Percentiles rank a stretch among this genome's conserved stretches.
Conservation (phyloP, 345 rosid species). For the Passiflora organensis region DNA sequence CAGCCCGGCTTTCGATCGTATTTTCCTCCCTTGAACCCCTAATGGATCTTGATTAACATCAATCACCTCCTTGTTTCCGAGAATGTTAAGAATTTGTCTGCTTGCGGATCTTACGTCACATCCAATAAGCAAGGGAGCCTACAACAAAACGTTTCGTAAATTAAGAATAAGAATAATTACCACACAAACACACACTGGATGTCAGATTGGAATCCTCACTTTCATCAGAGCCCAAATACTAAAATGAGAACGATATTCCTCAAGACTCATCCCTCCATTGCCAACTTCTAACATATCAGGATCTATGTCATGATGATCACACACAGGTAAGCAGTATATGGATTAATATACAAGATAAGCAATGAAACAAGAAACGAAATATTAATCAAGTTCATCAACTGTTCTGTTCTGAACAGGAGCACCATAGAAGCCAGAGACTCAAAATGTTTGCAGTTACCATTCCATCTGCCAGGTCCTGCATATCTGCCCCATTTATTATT, state of each 20-base stretch:
- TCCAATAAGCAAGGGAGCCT: slow-evolving; percentile 28
- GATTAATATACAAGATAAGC: neutral
- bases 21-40: slow-evolving; percentile 25
- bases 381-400: neutral
- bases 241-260: slow-evolving; percentile 27
- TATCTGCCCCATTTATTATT: slow-evolving; percentile 23
- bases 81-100: slow-evolving; percentile 9
- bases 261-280: slow-evolving; percentile 23
- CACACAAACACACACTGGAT: neutral
- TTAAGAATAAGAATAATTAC: neutral
- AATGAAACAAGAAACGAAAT: neutral
- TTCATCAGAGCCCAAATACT: slow-evolving; percentile 28
- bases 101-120: slow-evolving; percentile 17
- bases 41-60: slow-evolving; percentile 22
- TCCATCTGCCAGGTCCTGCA: slow-evolving; percentile 26
- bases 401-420: neutral
- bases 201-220: slow-evolving; percentile 3
- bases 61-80: slow-evolving; percentile 21
- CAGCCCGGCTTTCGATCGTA: slow-evolving; percentile 12
- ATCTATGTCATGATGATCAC: slow-evolving; percentile 15
- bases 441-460: slow-evolving; percentile 16
- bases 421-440: neutral
- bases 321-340: neutral
- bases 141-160: neutral
- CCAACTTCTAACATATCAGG: slow-evolving; percentile 33